Base-by-base conservation (phyloP, 768 basidiomycete species). In the Leccinum ochraceum region DNA sequence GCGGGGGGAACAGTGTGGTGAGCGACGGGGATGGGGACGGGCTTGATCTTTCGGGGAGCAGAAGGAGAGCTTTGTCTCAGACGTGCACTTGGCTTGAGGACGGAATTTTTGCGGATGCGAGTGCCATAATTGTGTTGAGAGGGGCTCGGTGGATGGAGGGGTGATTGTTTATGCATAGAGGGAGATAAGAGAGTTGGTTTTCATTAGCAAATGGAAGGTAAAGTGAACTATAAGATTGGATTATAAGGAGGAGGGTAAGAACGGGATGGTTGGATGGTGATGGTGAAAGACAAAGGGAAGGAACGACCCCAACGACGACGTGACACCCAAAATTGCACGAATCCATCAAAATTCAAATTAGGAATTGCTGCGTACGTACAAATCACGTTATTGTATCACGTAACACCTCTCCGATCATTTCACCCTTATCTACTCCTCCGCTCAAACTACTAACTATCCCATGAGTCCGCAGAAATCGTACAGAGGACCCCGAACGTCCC, bases 21-120 rank as follows among this genome's bases (percentile, higher is more conserved):
- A 62, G 67, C 36, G 64, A 53, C 39, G 53, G 67, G 66, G 59
- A 66, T 39, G 50, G 72, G 72, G 16, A 70, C 67, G 42, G 73
- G 74, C 61, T 69, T 76, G 67, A 74, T 68, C 60, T 69, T 72
- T 54, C 75, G 69, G 37, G 69, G 71, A 1, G 69, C 59, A 26
- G 75, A 70, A 30, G 79, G 76, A 50, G 82, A 76, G 14, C 73
- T 76, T 58, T 82, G 79, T 62, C 80, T 77, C 28, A 80, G 78
- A 62, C 84, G 85, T 56, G 77, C 67, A 28, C 81, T 78, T 58
- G 84, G 86, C 62, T 78, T 82, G 63, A 86, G 78, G 63, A 77
- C 28, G 54, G 82, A 76, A 60, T 83, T 82, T 50, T 81, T 80
- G 61, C 82, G 80, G 37, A 80, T 83, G 54, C 84, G 76, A 17